Base-by-base conservation (phyloP, 768 basidiomycete species). In the Collybia sordida region DNA sequence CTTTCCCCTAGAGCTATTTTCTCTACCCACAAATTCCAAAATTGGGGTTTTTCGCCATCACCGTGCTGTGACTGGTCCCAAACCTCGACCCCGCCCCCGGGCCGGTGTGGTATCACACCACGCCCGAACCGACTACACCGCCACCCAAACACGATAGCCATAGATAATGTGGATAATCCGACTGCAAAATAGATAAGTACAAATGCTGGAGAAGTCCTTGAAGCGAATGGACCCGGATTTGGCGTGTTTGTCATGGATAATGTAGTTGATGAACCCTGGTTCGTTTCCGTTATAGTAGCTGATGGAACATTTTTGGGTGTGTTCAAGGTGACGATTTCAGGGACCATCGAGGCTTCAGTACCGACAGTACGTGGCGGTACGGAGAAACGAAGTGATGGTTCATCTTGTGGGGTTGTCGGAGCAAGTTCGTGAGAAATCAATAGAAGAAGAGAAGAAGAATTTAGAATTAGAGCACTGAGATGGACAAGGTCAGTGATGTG, bases 111-210 rank as follows among this genome's bases (percentile, higher is more conserved):
- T 7, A 22, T 25, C 2, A 15, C 22, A 6, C 19, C 25, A 22
- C 60, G 53, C 18, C 48, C 51, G 9, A 52, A 47, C 46, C 69
- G 62, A 45, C 72, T 42, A 42, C 72, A 65, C 51, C 72, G 63
- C 73, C 77, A 79, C 11, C 72, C 74, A 40, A 82, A 75, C 27
- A 80, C 70, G 7, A 70, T 64, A 9, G 79, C 50, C 69, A 83
- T 75, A 0, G 71, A 71, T n/a, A 72, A 62, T 17, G 67, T 63
- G 54, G 84, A 81, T 15, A 86, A 57, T 3, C 79, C 81, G 24
- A 83, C 73, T n/a, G 79, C 77, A 21, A 86, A 64, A 58, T 83
- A 81, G 2, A 77, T 81, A 28, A 85, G 70, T 40, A 86, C 77
- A 54, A 85, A 69, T 5, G 80, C 78, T 0, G 81, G 78, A 0